phyloP scores from a whole-genome alignment of 352 stramenopile genomes.

The Globisporangium emineosum region DNA sequence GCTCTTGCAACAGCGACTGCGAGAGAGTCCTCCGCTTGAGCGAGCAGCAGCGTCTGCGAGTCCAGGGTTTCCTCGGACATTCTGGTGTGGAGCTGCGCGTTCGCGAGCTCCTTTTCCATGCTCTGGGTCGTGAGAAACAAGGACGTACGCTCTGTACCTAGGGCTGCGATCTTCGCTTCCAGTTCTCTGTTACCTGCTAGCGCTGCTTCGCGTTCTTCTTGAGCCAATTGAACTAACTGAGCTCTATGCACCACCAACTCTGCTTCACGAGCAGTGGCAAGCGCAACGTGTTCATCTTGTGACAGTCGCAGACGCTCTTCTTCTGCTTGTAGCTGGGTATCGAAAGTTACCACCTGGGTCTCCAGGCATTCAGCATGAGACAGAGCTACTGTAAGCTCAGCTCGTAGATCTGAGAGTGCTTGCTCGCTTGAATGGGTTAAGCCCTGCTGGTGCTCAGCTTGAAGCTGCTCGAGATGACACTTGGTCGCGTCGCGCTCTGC shows the following conservation, averaged over 20 bases:
- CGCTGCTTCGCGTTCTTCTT: not conserved
- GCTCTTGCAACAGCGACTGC: not conserved
- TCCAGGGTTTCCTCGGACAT: conserved; percentile 2
- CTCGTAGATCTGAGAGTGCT: not conserved
- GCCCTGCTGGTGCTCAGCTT: not conserved
- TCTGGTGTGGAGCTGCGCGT: not conserved
- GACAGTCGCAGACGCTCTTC: not conserved
- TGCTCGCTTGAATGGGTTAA: not conserved
- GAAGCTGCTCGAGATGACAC: not conserved
- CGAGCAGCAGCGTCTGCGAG: conserved; percentile 11
- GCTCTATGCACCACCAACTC: not conserved
- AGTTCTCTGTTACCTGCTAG: not conserved
- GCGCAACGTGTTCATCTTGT: not conserved
- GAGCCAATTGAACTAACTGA: not conserved
- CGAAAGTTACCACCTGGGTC: not conserved
- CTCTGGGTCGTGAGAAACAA: not conserved
- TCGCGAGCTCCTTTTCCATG: conserved; percentile 3
- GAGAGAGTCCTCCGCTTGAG: not conserved
- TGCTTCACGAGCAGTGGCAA: not conserved
- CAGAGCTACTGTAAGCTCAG: not conserved
- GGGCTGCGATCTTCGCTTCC: not conserved
- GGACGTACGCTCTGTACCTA: not conserved
- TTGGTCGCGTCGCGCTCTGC: not conserved
- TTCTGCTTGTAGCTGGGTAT: not conserved
- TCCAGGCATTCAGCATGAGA: not conserved